These are phyloP conservation scores for Nannochloris sp. DNA, from an alignment of 139 green algal species.

Conservation along the genomic window DNA sequence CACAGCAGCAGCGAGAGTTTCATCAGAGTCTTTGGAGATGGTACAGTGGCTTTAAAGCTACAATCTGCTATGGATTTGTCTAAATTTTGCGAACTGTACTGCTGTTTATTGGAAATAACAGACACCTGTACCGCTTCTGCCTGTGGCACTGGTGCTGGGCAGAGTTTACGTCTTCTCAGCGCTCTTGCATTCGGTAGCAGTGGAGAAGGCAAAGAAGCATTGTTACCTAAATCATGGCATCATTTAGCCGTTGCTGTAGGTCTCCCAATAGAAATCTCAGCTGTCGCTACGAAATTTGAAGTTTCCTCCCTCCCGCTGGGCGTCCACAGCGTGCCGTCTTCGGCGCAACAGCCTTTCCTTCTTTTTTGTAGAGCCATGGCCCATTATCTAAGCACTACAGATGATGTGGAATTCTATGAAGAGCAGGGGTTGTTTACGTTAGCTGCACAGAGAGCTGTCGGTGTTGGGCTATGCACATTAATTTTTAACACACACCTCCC, in stretches of 20 bases:
- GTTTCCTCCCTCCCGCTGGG: slow-evolving; percentile 26
- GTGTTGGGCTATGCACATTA: background rate
- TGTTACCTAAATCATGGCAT: slow-evolving; percentile 22
- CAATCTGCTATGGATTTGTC: slow-evolving; percentile 11
- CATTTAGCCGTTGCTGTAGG: slow-evolving; percentile 38
- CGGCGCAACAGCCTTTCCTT: slow-evolving; percentile 54
- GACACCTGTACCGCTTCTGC: too few species aligned
- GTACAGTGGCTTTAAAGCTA: slow-evolving; percentile 34
- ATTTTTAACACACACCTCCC: background rate
- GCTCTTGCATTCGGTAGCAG: slow-evolving; percentile 41
- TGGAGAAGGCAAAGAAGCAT: too few species aligned
- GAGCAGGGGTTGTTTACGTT: slow-evolving; percentile 17
- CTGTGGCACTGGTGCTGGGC: background rate
- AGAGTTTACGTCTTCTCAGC: slow-evolving; percentile 32
- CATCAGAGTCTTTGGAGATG: slow-evolving; percentile 41
- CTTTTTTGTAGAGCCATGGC: slow-evolving; percentile 33
- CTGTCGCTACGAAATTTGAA: slow-evolving; percentile 15
- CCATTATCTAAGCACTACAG: slow-evolving; percentile 74
- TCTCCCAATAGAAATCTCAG: slow-evolving; percentile 48
- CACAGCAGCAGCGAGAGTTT: too few species aligned
- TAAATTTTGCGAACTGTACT: slow-evolving; percentile 12
- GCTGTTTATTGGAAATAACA: slow-evolving; percentile 9
- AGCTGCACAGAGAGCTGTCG: slow-evolving; percentile 1
- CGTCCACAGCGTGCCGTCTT: slow-evolving; percentile 7
- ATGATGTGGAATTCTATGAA: slow-evolving; percentile 79